These are phyloP conservation scores for Populus nigra DNA, from an alignment of 345 rosid species.

Conservation along the genomic window DNA sequence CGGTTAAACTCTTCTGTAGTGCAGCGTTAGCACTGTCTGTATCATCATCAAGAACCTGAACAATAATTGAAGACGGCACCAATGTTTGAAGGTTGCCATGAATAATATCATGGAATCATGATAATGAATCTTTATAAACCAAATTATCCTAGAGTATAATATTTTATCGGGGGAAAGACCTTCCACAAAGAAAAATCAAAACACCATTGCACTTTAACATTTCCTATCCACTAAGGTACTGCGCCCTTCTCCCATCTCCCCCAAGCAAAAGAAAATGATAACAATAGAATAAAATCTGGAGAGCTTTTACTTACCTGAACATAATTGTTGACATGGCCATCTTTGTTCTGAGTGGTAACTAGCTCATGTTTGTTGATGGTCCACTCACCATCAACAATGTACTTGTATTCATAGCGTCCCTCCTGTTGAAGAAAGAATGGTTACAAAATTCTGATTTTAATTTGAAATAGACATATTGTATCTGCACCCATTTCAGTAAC, in stretches of 20 bases:
- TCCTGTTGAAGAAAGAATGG: slow-evolving; percentile 55
- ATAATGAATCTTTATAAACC: neutral
- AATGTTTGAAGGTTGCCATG: neutral
- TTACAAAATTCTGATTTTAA: neutral
- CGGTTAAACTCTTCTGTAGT: slow-evolving; percentile 47
- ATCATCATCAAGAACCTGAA: slow-evolving; percentile 55
- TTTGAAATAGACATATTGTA: neutral
- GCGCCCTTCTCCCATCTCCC: neutral
- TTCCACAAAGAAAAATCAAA: neutral
- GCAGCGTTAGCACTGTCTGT: slow-evolving; percentile 35
- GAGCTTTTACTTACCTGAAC: slow-evolving; percentile 44
- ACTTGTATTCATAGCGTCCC: slow-evolving; percentile 89
- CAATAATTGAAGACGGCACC: neutral
- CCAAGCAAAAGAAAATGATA: neutral
- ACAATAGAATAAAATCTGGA: neutral
- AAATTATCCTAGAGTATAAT: neutral
- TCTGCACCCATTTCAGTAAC: neutral
- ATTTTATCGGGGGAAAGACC: neutral
- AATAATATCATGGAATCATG: neutral
- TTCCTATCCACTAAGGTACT: neutral
- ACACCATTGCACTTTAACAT: neutral
- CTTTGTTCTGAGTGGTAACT: slow-evolving; percentile 60
- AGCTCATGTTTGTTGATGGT: slow-evolving; percentile 53
- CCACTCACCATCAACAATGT: slow-evolving; percentile 87
- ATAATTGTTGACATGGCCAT: slow-evolving; percentile 80